Conservation (phyloP, 2,329 filamentous ascomycete genomes). For the Colletotrichum paranaense region DNA sequence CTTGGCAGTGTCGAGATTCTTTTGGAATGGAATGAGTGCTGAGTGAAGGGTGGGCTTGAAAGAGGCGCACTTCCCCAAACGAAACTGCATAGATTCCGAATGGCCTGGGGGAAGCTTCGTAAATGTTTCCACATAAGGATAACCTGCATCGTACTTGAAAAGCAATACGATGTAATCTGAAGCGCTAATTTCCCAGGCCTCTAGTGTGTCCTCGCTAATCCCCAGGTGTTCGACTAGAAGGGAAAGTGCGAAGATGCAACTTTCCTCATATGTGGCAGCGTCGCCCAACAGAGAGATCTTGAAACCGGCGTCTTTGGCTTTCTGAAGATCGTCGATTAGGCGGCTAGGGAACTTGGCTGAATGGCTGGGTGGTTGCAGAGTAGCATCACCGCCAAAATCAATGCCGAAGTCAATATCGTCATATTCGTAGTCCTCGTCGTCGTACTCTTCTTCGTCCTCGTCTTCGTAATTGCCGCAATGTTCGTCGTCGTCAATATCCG, state of each 20-base stretch:
- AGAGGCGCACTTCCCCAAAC: constrained; percentile 75
- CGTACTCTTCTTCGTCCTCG: constrained; percentile 46
- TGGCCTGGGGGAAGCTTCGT: constrained; percentile 51
- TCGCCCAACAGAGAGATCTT: constrained; percentile 72
- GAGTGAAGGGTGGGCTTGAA: constrained; percentile 76
- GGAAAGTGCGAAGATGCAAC: constrained; percentile 72
- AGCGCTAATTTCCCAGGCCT: constrained; percentile 78
- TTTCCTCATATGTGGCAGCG: constrained; percentile 48
- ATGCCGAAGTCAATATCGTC: constrained; percentile 47
- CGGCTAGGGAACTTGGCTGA: constrained; percentile 47
- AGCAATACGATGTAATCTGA: constrained; percentile 80
- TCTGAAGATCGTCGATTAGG: constrained; percentile 65
- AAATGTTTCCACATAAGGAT: constrained; percentile 68
- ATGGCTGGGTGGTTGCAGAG: constrained; percentile 38
- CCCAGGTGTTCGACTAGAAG: constrained; percentile 76
- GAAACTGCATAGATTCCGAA: constrained; percentile 60
- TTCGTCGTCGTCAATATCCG: constrained; percentile 37
- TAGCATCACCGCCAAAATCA: constrained; percentile 39
- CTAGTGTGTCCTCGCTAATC: constrained; percentile 78
- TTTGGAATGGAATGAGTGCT: constrained; percentile 62
- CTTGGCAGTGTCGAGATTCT: constrained; percentile 7
- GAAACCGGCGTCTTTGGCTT: constrained; percentile 74
- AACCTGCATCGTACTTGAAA: constrained; percentile 72
- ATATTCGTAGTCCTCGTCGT: constrained; percentile 43
- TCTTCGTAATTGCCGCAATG: constrained; percentile 43